These are phyloP conservation scores for Pulveroboletus sp. DNA, from an alignment of 768 basidiomycete genomes.

Conservation along the genomic window DNA sequence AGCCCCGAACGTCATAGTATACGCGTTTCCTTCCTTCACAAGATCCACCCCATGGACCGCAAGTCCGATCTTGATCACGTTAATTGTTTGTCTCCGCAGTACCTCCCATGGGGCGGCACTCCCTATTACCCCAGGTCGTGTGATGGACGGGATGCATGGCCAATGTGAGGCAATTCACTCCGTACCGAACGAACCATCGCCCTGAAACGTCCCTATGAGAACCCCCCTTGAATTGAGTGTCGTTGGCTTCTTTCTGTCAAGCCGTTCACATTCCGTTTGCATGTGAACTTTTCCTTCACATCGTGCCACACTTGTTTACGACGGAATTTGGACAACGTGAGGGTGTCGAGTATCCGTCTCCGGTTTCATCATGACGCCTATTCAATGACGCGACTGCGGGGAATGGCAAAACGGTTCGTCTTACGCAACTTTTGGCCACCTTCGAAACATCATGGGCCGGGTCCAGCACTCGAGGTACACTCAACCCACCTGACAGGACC, in stretches of 20 bases:
- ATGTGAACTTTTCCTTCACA: conserved; percentile 8
- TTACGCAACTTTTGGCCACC: not conserved
- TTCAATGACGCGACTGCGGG: conserved; percentile 5
- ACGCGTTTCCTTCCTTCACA: conserved; percentile 21
- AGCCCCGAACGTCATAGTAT: conserved; percentile 16
- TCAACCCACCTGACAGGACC: conserved; percentile 5
- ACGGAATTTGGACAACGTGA: not conserved
- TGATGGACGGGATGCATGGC: conserved; percentile 13
- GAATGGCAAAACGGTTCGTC: not conserved
- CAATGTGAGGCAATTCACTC: conserved; percentile 9
- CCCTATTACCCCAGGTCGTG: conserved; percentile 32
- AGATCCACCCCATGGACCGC: conserved; percentile 20
- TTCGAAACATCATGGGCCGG: not conserved
- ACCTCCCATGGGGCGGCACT: conserved; percentile 20
- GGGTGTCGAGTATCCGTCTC: not conserved
- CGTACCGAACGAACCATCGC: conserved; percentile 1
- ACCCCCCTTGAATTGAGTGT: conserved; percentile 6
- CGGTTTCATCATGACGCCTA: conserved; percentile 6
- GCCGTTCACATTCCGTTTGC: conserved; percentile 3
- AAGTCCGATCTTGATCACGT: conserved; percentile 14
- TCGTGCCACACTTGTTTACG: not conserved
- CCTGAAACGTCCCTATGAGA: conserved; percentile 2
- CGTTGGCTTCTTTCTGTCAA: conserved; percentile 5
- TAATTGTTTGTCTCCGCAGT: conserved; percentile 19
- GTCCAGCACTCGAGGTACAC: not conserved